These are phyloP conservation scores for Russula sp. DNA, from an alignment of 768 basidiomycete species.

Conservation along the genomic window DNA sequence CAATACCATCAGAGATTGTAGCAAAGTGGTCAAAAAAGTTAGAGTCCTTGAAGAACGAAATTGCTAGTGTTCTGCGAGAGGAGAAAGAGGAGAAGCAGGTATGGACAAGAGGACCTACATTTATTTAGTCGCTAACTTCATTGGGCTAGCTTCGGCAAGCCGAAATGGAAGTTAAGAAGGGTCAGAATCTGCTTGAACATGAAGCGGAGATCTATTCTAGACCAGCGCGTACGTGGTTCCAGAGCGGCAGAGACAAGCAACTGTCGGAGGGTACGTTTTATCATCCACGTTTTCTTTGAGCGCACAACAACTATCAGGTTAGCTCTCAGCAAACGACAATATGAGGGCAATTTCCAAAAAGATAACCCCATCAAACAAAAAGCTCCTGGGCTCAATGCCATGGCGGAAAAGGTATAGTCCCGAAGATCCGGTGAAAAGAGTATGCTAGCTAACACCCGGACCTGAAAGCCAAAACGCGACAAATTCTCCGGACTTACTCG, in stretches of 20 bases:
- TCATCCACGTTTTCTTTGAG: background rate
- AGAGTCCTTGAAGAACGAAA: slow-evolving; percentile 65
- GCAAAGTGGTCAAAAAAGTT: slow-evolving; percentile 65
- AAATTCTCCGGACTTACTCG: slow-evolving; percentile 82
- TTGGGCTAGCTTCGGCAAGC: slow-evolving; percentile 65
- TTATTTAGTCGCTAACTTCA: slow-evolving; percentile 18
- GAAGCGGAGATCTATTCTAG: slow-evolving; percentile 87
- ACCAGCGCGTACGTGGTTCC: slow-evolving; percentile 99
- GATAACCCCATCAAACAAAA: slow-evolving; percentile 36
- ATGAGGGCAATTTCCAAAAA: slow-evolving; percentile 50
- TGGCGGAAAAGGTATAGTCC: slow-evolving; percentile 31
- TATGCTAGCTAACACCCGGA: slow-evolving; percentile 2
- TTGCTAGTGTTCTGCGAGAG: slow-evolving; percentile 74
- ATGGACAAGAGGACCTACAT: slow-evolving; percentile 21
- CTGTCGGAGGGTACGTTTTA: slow-evolving; percentile 60
- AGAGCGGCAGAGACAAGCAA: slow-evolving; percentile 75
- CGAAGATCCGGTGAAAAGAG: background rate
- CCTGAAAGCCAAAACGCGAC: slow-evolving; percentile 61
- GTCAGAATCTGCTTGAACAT: slow-evolving; percentile 93
- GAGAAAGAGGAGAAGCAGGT: slow-evolving; percentile 96
- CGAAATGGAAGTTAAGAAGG: slow-evolving; percentile 94
- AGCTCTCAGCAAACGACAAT: slow-evolving; percentile 74
- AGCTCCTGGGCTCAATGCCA: slow-evolving; percentile 27
- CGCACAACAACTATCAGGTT: slow-evolving; percentile 7
- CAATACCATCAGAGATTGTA: slow-evolving; percentile 72